phyloP scores from a whole-genome alignment of 2,329 filamentous ascomycete genomes.

The Xylaria sp. region DNA sequence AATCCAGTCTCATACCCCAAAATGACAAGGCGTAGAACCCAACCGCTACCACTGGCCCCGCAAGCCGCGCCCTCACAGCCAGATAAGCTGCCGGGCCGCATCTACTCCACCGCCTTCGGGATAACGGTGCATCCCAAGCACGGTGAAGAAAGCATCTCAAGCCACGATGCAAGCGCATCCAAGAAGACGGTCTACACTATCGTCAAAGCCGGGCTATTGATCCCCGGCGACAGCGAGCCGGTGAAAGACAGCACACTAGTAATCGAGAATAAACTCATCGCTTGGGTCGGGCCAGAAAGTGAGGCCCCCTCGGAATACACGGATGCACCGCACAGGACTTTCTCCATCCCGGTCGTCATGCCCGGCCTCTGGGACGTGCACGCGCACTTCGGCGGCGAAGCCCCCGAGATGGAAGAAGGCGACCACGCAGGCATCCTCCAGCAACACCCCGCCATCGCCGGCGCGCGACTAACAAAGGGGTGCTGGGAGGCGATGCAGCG shows the following conservation, averaged over 20 bases:
- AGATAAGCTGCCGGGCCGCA: slow-evolving; percentile 36
- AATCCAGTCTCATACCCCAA: slow-evolving; percentile 5
- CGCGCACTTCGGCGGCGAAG: slow-evolving; percentile 49
- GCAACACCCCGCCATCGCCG: slow-evolving; percentile 49
- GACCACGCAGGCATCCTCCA: slow-evolving; percentile 41
- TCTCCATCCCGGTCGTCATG: slow-evolving; percentile 49
- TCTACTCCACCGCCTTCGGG: slow-evolving; percentile 50
- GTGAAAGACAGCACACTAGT: slow-evolving; percentile 51
- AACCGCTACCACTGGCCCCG: slow-evolving; percentile 12
- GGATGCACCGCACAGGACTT: slow-evolving; percentile 43
- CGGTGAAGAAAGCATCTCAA: slow-evolving; percentile 30
- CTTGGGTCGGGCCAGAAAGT: slow-evolving; percentile 52
- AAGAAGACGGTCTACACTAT: slow-evolving; percentile 51
- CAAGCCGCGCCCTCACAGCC: slow-evolving; percentile 15
- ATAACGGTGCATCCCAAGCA: slow-evolving; percentile 42
- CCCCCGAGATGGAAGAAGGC: slow-evolving; percentile 33
- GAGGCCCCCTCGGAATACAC: slow-evolving; percentile 49
- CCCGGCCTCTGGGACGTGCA: slow-evolving; percentile 54
- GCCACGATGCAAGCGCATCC: background rate
- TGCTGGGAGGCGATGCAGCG: slow-evolving; percentile 55
- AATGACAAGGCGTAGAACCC: slow-evolving; percentile 43
- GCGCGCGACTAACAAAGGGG: slow-evolving; percentile 50
- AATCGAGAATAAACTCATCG: slow-evolving; percentile 53
- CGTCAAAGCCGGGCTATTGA: slow-evolving; percentile 51
- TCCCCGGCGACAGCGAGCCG: slow-evolving; percentile 54